These are phyloP conservation scores for Terfezia boudieri DNA, from an alignment of 495 filamentous ascomycete genomes.

Conservation along the genomic window DNA sequence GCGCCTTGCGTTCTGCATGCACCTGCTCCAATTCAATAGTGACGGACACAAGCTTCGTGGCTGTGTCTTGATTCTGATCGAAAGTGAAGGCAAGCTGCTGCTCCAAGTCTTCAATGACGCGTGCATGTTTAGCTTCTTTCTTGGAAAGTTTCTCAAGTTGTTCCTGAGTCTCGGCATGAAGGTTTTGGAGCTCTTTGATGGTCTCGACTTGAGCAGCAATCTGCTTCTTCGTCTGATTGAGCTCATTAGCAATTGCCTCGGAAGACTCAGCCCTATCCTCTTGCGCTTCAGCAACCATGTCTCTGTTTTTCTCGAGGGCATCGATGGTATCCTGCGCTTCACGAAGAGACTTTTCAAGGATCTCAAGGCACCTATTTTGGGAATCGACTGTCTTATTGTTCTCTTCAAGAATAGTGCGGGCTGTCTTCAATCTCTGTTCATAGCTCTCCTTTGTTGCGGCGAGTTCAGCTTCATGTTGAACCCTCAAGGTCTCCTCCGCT, in stretches of 20 bases:
- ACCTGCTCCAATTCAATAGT: conserved; percentile 29
- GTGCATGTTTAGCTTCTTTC: conserved; percentile 63
- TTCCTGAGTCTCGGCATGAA: conserved; percentile 12
- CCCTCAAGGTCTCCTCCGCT: background rate
- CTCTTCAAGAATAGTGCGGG: conserved; percentile 20
- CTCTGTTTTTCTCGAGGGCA: conserved; percentile 42
- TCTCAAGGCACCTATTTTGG: conserved; percentile 23
- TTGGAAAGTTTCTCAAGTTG: conserved; percentile 35
- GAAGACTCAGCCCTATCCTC: conserved; percentile 32
- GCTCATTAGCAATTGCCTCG: conserved; percentile 42
- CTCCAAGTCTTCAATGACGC: conserved; percentile 84
- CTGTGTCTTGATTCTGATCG: conserved; percentile 65
- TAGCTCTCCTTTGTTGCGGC: background rate
- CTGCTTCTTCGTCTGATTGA: conserved; percentile 52
- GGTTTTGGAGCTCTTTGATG: conserved; percentile 19
- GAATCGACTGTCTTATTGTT: conserved; percentile 11
- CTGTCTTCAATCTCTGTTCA: conserved; percentile 12
- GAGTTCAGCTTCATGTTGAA: background rate
- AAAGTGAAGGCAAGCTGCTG: conserved; percentile 89
- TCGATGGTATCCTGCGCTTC: conserved; percentile 26
- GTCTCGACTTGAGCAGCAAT: conserved; percentile 37
- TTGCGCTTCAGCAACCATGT: conserved; percentile 27
- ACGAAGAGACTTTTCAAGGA: conserved; percentile 25
- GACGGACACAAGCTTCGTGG: conserved; percentile 53
- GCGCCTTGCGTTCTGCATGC: conserved; percentile 42